Evolutionary conservation across 2,329 filamentous ascomycete species (phyloP), one percentile per base, ranked within the genome.

Genomic region (Ramularia endophylla): DNA sequence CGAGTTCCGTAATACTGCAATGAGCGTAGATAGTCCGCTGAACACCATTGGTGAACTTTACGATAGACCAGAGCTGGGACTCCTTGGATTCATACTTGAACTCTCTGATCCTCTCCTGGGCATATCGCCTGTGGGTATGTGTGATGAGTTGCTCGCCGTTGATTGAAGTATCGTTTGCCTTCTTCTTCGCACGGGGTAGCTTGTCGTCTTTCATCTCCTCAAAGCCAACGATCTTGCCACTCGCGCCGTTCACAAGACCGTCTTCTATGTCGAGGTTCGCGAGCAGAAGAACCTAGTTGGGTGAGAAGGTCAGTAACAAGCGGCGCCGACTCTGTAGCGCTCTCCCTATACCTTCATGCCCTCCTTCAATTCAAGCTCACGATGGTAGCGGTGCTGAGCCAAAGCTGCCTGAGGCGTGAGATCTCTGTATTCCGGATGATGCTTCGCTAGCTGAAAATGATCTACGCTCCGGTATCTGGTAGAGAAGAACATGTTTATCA

Each of bases 21-120:
- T 72, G 64, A 0, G 77, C 68, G 22, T 65, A 70, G 17, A 81
- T 74, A 1, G 68, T 68, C 2, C 60, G 58, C 2, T 47, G 54
- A 1, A 72, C 51, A 0, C 70, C 69, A 41, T 76, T 76, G 16
- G 67, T 59, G 46, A 81, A 81, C 0, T 49, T 48, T 2, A 81
- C 74, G 2, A 74, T 54, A 0, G 74, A 73, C 72, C 27, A 31
- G 12, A 30, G 16, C 27, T 39, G 27, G 27, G 8, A 30, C 22
- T 8, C 29, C 15, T 20, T 39, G 16, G 15, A 32, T 19, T 28
- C 27, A 39, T 17, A 13, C 20, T 13, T 18, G 27, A 44, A 41
- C 8, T 27, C 13, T 5, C 30, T 28, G 22, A 46, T 30, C 16
- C 35, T 29, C 9, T 35, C 11, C 12, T 39, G 28, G n/a, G 35